A percentile compares a stretch with the other conserved stretches of the same genome.
These are phyloP conservation scores for Puccinellia tenuiflora DNA, from an alignment of 176 grass and related monocot genomes.

Conservation along the genomic window DNA sequence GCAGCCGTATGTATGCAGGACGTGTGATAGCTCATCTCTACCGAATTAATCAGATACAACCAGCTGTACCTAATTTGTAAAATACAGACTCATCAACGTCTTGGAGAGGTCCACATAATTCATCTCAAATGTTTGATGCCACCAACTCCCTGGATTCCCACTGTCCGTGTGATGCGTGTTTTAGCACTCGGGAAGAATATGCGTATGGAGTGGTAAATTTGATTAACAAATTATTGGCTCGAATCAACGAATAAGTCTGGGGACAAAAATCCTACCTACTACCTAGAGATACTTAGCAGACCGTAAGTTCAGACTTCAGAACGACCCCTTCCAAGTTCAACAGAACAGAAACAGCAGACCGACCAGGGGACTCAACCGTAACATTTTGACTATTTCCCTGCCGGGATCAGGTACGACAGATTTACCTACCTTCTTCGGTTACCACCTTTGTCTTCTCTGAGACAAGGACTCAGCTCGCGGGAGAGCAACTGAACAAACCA, in stretches of 20 bases:
- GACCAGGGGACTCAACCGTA: not conserved
- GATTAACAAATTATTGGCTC: not conserved
- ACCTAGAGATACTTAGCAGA: too few relatives aligned
- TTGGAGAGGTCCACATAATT: not conserved
- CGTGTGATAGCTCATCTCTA: constrained; percentile 24
- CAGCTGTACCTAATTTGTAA: not conserved
- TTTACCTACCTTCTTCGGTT: not conserved
- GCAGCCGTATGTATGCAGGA: constrained; percentile 5
- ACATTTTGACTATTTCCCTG: not conserved
- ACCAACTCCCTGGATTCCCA: not conserved
- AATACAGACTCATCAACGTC: not conserved
- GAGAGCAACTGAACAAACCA: not conserved
- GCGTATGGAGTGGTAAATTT: not conserved
- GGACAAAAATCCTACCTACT: not conserved
- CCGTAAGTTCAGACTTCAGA: too few relatives aligned
- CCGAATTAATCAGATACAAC: constrained; percentile 3
- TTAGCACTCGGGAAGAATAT: not conserved
- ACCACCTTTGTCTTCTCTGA: not conserved
- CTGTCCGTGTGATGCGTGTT: not conserved
- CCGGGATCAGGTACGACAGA: not conserved
- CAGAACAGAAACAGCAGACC: not conserved
- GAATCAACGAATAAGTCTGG: not conserved
- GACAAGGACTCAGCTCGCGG: not conserved
- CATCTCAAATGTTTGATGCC: not conserved
- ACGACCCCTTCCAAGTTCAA: too few relatives aligned